Base-by-base conservation (phyloP, 805 yeast genomes). In the Candida montana region DNA sequence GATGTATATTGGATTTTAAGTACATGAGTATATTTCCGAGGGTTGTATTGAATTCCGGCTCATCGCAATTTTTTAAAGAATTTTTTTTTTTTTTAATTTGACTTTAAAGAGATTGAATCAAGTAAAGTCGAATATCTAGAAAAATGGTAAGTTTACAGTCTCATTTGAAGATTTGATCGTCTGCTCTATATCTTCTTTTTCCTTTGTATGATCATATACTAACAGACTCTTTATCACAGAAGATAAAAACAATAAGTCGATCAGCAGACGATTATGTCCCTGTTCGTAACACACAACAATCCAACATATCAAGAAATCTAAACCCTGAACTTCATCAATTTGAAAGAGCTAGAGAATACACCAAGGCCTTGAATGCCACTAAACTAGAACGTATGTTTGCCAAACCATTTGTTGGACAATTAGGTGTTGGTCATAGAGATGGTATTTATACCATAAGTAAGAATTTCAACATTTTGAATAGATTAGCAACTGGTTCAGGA, bases 361-460 rank as follows among this genome's bases (percentile, higher is more conserved):
- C 97, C 16, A 77, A 90, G 51, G 98, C 98, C 0, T 65, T 93
- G 40, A 91, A 87, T 42, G 98, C 99, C 21, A 90, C 98, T 13
- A 93, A 93, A 60, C 63, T 93, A 66, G 98, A 91, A 59, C 75
- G 97, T 51, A 83, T 93, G 85, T 93, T 93, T 74, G 98, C 99
- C 0, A 90, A 90, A 58, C 99, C 99, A 3, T 93, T 93, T 63
- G 72, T 95, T 17, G 96, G 95, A 1, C 98, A 93, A 59, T 65
- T 93, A 29, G 99, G 99, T 3, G 75, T 77, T 46, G 99, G 99
- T 8, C 99, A 95, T 58, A 69, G 91, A 43, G 99, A 93, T 59
- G 98, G 97, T 44, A 88, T 93, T 12, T 91, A 93, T 62, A 69
- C 81, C 15, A 75, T 93, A 35, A 95, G 96, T 6, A 84, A 83